Evolutionary conservation across 2,329 filamentous ascomycete species (phyloP).

Genomic region (Fusarium buxicola): DNA sequence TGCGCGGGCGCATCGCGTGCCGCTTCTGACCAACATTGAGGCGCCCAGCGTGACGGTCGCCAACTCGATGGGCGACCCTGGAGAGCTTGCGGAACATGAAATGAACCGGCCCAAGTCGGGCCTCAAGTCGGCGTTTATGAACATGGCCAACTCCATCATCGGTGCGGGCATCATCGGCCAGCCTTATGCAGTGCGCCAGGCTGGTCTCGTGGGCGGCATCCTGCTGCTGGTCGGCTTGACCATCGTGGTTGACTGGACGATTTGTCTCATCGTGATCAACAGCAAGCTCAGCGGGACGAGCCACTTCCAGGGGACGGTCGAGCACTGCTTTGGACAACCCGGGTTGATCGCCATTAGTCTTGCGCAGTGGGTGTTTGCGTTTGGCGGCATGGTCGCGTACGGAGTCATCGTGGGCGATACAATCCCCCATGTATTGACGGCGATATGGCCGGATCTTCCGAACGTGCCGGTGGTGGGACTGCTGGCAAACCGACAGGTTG

Average conservation of each 20-base stretch:
- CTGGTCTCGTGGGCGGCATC: constrained; percentile 84
- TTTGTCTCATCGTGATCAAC: constrained; percentile 95
- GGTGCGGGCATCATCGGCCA: constrained; percentile 82
- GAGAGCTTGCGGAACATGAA: constrained; percentile 64
- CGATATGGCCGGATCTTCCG: constrained; percentile 81
- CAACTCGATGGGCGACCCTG: constrained; percentile 58
- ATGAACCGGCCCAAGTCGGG: constrained; percentile 81
- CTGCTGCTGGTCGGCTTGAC: constrained; percentile 83
- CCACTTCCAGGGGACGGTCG: constrained; percentile 95
- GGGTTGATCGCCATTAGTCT: constrained; percentile 89
- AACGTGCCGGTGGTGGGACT: constrained; percentile 83
- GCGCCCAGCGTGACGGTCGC: constrained; percentile 80
- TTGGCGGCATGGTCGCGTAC: constrained; percentile 98
- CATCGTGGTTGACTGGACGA: constrained; percentile 94
- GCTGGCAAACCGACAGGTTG: constrained; percentile 81
- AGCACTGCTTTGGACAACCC: constrained; percentile 90
- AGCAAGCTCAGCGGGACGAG: constrained; percentile 94
- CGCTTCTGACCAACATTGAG: constrained; percentile 84
- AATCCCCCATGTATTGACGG: constrained; percentile 88
- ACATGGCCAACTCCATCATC: constrained; percentile 99
- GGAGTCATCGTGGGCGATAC: constrained; percentile 97
- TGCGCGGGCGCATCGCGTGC: constrained; percentile 67
- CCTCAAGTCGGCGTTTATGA: constrained; percentile 93
- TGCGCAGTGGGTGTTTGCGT: constrained; percentile 98
- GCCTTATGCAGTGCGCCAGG: constrained; percentile 95